A percentile compares a stretch with the other conserved stretches of the same genome.
Conservation (phyloP, 2,329 filamentous ascomycete species). For the Daldinia eschscholtzii region DNA sequence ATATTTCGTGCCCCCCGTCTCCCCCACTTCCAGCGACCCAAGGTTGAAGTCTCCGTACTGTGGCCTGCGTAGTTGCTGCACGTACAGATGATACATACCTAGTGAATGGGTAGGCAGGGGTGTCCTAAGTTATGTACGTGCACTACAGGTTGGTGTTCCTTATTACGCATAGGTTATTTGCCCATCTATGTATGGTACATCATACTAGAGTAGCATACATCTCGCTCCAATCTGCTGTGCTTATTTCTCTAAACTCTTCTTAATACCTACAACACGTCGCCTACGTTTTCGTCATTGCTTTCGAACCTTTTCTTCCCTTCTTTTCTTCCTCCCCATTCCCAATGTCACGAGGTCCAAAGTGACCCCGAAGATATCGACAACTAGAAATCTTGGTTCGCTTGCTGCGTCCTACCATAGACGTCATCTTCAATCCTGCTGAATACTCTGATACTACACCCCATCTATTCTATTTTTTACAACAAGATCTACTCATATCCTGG, state of each 20-base stretch:
- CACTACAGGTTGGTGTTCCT: slow-evolving; percentile 40
- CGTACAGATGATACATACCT: slow-evolving; percentile 39
- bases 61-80: slow-evolving; percentile 26
- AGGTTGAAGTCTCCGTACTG: slow-evolving; percentile 42
- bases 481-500: not conserved
- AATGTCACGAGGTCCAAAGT: slow-evolving; percentile 34
- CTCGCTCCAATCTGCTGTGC: slow-evolving; percentile 44
- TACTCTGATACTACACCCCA: slow-evolving; percentile 19
- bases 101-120: slow-evolving; percentile 32
- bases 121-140: slow-evolving; percentile 33
- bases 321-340: slow-evolving; percentile 31
- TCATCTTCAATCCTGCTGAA: slow-evolving; percentile 17
- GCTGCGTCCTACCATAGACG: slow-evolving; percentile 22
- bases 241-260: slow-evolving; percentile 43
- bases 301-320: slow-evolving; percentile 28
- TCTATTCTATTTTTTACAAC: slow-evolving; percentile 15
- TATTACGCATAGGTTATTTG: slow-evolving; percentile 42
- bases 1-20: slow-evolving; percentile 37
- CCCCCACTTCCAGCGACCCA: slow-evolving; percentile 43
- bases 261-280: slow-evolving; percentile 43
- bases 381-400: slow-evolving; percentile 33
- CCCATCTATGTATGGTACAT: slow-evolving; percentile 46
- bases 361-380: slow-evolving; percentile 27
- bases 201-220: slow-evolving; percentile 44
- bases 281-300: slow-evolving; percentile 46